These are phyloP conservation scores for Calonectria honghensis DNA, from an alignment of 2,329 filamentous ascomycete species.

Conservation along the genomic window DNA sequence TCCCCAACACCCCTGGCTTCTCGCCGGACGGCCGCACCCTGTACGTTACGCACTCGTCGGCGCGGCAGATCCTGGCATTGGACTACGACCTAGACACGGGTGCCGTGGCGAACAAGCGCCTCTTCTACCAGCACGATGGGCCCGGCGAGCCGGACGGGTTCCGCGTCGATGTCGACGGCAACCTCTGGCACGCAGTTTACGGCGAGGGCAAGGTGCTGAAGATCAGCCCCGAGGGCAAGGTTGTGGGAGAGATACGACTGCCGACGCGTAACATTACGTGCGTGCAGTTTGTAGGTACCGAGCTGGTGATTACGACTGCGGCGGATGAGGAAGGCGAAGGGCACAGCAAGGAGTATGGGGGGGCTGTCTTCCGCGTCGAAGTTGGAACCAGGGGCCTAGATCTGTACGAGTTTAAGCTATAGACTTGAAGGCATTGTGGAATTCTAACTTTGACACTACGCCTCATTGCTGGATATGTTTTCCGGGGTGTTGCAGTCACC, in stretches of 20 bases:
- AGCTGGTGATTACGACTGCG: slow-evolving; percentile 87
- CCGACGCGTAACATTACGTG: slow-evolving; percentile 89
- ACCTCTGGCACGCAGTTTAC: slow-evolving; percentile 92
- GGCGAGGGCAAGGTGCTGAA: slow-evolving; percentile 85
- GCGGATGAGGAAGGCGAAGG: slow-evolving; percentile 79
- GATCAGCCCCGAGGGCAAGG: slow-evolving; percentile 80
- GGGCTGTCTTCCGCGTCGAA: slow-evolving; percentile 84
- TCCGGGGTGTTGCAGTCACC: slow-evolving; percentile 12
- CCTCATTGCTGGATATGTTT: slow-evolving; percentile 7
- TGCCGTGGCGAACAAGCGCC: slow-evolving; percentile 78
- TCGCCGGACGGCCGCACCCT: slow-evolving; percentile 82
- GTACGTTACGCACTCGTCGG: slow-evolving; percentile 89
- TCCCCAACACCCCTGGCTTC: slow-evolving; percentile 92
- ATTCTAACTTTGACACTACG: slow-evolving; percentile 30
- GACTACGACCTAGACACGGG: slow-evolving; percentile 82
- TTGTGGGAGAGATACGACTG: slow-evolving; percentile 84
- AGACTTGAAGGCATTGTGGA: slow-evolving; percentile 30
- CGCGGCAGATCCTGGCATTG: slow-evolving; percentile 81
- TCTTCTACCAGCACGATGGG: slow-evolving; percentile 82
- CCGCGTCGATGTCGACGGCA: slow-evolving; percentile 87
- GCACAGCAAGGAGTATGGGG: slow-evolving; percentile 78
- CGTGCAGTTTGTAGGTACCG: slow-evolving; percentile 83
- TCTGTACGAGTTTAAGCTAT: slow-evolving; percentile 78
- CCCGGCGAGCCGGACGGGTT: slow-evolving; percentile 87
- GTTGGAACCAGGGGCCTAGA: slow-evolving; percentile 82